Conservation (phyloP, 2,329 filamentous ascomycete species). For the Venturia oleaginea region DNA sequence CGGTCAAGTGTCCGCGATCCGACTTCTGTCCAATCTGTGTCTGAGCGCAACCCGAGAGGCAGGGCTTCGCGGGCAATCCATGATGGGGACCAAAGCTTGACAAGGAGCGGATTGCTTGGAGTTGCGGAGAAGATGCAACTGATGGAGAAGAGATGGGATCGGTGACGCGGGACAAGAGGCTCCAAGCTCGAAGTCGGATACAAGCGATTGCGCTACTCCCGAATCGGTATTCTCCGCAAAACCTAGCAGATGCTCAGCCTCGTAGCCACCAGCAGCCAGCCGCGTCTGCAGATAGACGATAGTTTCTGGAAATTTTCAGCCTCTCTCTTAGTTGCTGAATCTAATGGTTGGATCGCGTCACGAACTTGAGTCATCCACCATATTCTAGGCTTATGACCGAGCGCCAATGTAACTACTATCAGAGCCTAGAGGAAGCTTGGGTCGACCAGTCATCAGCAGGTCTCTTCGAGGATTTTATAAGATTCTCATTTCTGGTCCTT, state of each 20-base stretch:
- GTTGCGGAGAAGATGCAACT: neutral
- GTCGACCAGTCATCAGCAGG: too few species aligned
- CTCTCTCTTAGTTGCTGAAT: too few species aligned
- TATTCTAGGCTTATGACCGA: too few species aligned
- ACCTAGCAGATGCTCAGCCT: neutral
- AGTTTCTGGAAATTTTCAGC: too few species aligned
- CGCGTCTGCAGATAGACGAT: too few species aligned
- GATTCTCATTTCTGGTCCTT: too few species aligned
- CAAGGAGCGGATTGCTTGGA: neutral
- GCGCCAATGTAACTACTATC: too few species aligned
- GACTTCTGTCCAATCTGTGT: neutral
- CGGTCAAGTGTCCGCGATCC: neutral
- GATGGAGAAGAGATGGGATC: neutral
- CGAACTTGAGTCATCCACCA: too few species aligned
- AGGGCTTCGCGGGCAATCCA: neutral
- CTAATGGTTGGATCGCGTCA: too few species aligned
- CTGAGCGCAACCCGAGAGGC: neutral
- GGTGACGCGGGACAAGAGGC: neutral
- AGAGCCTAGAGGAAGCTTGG: too few species aligned
- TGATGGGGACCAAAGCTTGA: neutral
- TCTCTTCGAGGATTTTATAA: too few species aligned
- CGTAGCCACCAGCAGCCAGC: neutral
- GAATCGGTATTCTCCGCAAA: neutral
- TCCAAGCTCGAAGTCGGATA: neutral
- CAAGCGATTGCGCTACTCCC: neutral